Percentiles rank a stretch among this genome's conserved stretches.
phyloP scores from a whole-genome alignment of 768 basidiomycete genomes.

The Cystobasidium tubakii region DNA sequence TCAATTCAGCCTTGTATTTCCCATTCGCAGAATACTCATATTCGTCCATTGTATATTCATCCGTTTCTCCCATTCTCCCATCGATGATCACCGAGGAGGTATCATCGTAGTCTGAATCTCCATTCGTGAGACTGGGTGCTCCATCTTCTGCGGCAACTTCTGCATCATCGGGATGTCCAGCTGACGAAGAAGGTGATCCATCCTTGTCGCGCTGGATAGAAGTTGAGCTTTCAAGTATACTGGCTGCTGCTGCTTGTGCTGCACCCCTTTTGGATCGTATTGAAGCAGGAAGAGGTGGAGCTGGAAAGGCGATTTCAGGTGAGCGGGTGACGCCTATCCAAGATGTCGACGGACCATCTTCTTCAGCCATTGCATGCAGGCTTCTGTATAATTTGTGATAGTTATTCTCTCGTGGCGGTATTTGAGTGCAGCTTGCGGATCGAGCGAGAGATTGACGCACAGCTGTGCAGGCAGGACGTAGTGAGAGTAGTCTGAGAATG shows the following conservation, averaged over 20 bases:
- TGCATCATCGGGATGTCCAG: not conserved
- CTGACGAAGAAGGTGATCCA: not conserved
- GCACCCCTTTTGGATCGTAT: constrained; percentile 15
- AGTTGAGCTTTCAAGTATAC: not conserved
- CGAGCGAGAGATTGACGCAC: not conserved
- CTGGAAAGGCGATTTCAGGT: constrained; percentile 23
- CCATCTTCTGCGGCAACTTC: not conserved
- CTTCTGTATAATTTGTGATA: not conserved
- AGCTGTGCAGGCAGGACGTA: too few species aligned
- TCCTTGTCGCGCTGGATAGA: not conserved
- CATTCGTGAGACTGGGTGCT: constrained; percentile 23
- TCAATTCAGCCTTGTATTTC: constrained; percentile 11
- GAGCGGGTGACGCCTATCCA: not conserved
- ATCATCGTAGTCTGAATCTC: constrained; percentile 10
- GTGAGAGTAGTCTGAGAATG: too few species aligned
- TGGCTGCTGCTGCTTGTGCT: constrained; percentile 11
- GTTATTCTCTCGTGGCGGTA: not conserved
- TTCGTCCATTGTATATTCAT: constrained; percentile 26
- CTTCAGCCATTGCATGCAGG: not conserved
- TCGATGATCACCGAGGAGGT: constrained; percentile 3
- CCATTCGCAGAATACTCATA: not conserved
- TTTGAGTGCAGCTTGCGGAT: not conserved
- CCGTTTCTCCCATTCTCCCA: constrained; percentile 25
- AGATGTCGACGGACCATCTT: not conserved
- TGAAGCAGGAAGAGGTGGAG: constrained; percentile 8